Evolutionary conservation across 352 stramenopile species (phyloP), one percentile per base, ranked within the genome.

Genomic region (Phytophthora litchii): DNA sequence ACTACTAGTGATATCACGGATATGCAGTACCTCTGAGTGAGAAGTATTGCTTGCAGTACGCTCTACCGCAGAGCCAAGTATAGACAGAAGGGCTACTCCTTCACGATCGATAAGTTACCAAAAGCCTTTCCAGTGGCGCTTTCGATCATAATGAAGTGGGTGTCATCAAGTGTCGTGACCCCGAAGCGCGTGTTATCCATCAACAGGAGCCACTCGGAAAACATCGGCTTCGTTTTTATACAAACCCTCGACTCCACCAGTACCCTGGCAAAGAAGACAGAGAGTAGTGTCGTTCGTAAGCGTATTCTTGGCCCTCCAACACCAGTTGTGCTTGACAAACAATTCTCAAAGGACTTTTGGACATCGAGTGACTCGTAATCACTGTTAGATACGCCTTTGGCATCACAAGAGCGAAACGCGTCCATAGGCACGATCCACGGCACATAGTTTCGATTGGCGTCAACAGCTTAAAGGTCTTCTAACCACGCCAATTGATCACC

Each of bases 401-500:
- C 44, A 36, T 74, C 64, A 17, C 51, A 69, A 10, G 59, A 52
- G 3, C 43, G 59, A 0, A 58, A 17, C 13, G 67, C 76, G 64
- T 86, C 54, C 2, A 86, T 67, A 23, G 36, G 36, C 6, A 86
- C 47, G 25, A 86, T 16, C 76, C 76, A 86, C 1, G 73, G 76
- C n/a, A 67, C 64, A 3, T 64, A 69, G 25, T 50, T 63, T 2
- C 73, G 73, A 46, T 76, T 80, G 11, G 63, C 61, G 14, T 75
- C 23, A 0, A 73, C 76, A 47, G 66, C 69, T 37, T 78, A 67
- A 2, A 86, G 38, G 27, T 82, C 76, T 42, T 86, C 73, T 4
- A 86, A 60, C 76, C 76, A 86, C 34, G 67, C 16, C 16, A 86
- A n/a, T n/a, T n/a, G n/a, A n/a, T n/a, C n/a, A n/a, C n/a, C n/a